Evolutionary conservation across 2,329 filamentous ascomycete species (phyloP).

Genomic region (Beauveria sp.): DNA sequence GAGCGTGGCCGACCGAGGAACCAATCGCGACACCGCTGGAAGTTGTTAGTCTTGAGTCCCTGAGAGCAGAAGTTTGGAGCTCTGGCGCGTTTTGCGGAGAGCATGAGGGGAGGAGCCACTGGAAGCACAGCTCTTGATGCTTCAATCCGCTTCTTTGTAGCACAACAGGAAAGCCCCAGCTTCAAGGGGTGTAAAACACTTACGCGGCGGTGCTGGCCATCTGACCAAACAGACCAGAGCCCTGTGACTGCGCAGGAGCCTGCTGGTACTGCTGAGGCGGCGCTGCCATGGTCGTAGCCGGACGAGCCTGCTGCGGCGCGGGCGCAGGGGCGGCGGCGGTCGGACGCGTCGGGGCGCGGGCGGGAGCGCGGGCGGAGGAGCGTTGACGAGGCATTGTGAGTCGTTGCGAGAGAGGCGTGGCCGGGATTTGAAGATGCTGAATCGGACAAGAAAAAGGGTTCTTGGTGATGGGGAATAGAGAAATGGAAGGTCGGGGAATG

Average conservation of each 20-base stretch:
- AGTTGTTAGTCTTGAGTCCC: neutral
- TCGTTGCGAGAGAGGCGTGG: neutral
- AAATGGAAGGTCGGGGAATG: conserved; percentile 23
- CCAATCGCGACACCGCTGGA: conserved; percentile 89
- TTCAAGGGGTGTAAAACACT: conserved; percentile 33
- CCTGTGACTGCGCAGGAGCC: conserved; percentile 53
- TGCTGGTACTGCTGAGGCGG: conserved; percentile 37
- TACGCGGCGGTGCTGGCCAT: conserved; percentile 98
- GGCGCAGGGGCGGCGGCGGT: conserved; percentile 52
- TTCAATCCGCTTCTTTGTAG: too few relatives aligned
- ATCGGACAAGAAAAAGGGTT: neutral
- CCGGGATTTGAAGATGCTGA: conserved; percentile 7
- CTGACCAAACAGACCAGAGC: conserved; percentile 85
- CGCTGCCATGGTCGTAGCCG: conserved; percentile 60
- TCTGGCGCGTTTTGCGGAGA: too few relatives aligned
- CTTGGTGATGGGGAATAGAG: conserved; percentile 7
- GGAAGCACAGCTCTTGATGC: neutral
- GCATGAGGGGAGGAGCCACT: too few relatives aligned
- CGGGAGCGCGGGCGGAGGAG: conserved; percentile 49
- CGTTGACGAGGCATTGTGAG: conserved; percentile 67
- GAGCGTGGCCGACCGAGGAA: conserved; percentile 88
- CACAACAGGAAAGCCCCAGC: too few relatives aligned
- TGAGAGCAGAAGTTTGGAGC: too few relatives aligned
- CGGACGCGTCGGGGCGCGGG: conserved; percentile 58
- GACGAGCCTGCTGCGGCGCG: conserved; percentile 56